Conservation (phyloP, 805 yeast species). For the Sugiyamaella lignohabitans region DNA sequence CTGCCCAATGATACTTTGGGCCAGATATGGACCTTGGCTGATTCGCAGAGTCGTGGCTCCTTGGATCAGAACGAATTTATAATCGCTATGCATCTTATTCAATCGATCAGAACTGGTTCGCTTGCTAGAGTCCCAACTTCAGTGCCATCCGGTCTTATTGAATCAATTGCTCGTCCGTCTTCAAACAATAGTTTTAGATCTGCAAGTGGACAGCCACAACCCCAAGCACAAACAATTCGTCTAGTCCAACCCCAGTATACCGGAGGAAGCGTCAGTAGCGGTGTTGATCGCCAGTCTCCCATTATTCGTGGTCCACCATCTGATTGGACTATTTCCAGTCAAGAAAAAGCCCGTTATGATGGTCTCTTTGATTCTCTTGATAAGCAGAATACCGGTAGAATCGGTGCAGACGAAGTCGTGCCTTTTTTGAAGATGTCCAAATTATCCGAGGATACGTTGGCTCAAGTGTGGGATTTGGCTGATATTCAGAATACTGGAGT, state of each 20-base stretch:
- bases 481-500: constrained; percentile 82
- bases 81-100: constrained; percentile 93
- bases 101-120: constrained; percentile 62
- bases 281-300: constrained; percentile 8
- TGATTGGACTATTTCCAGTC: constrained; percentile 65
- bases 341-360: constrained; percentile 72
- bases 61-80: constrained; percentile 71
- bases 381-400: constrained; percentile 50
- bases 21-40: constrained; percentile 85
- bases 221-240: constrained; percentile 7
- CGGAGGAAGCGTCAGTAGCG: background rate
- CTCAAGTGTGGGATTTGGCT: constrained; percentile 83
- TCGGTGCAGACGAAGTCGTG: constrained; percentile 78
- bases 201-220: constrained; percentile 8
- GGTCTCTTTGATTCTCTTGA: constrained; percentile 74
- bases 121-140: constrained; percentile 50
- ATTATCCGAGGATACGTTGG: constrained; percentile 75
- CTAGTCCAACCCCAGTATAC: constrained; percentile 22
- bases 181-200: constrained; percentile 11
- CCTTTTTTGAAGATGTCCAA: constrained; percentile 84
- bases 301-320: constrained; percentile 5
- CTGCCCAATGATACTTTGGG: constrained; percentile 73
- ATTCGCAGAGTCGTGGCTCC: constrained; percentile 64
- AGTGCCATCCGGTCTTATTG: constrained; percentile 36
- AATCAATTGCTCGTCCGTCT: constrained; percentile 33